Evolutionary conservation across 768 basidiomycete genomes (phyloP).

Genomic region (Auriculariales sp.): DNA sequence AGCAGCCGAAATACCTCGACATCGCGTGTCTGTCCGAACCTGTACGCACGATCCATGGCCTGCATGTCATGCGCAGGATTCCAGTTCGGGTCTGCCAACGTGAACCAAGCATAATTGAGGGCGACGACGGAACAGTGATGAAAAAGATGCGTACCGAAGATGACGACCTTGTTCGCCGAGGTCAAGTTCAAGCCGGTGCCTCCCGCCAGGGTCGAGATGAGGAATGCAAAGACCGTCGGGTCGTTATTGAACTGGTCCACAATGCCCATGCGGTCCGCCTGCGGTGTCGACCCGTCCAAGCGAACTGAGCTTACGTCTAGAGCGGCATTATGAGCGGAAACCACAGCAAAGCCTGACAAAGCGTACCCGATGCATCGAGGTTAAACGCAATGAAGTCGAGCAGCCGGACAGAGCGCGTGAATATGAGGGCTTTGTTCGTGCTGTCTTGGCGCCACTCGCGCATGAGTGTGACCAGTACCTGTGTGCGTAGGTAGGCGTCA

Average conservation of each 20-base stretch:
- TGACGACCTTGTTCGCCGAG: slow-evolving; percentile 87
- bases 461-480: slow-evolving; percentile 58
- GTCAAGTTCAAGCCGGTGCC: slow-evolving; percentile 86
- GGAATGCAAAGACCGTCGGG: slow-evolving; percentile 58
- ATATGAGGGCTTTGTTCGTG: slow-evolving; percentile 78
- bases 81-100: slow-evolving; percentile 73
- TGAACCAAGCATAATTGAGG: neutral
- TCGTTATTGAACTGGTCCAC: slow-evolving; percentile 76
- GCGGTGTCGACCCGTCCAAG: slow-evolving; percentile 66
- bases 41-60: slow-evolving; percentile 78
- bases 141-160: slow-evolving; percentile 44
- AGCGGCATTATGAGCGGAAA: slow-evolving; percentile 11
- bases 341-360: neutral
- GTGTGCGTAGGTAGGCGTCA: neutral
- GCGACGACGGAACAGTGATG: slow-evolving; percentile 6
- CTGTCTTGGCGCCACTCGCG: slow-evolving; percentile 49
- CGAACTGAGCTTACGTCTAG: slow-evolving; percentile 45
- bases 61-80: slow-evolving; percentile 94
- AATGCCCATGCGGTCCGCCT: slow-evolving; percentile 60
- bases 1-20: slow-evolving; percentile 74
- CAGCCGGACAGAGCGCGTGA: slow-evolving; percentile 85
- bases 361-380: slow-evolving; percentile 39
- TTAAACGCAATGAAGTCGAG: slow-evolving; percentile 75
- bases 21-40: slow-evolving; percentile 77
- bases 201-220: slow-evolving; percentile 85